phyloP scores from a whole-genome alignment of 371 early-diverging fungal genomes.

The Basidiobolus meristosporus region DNA sequence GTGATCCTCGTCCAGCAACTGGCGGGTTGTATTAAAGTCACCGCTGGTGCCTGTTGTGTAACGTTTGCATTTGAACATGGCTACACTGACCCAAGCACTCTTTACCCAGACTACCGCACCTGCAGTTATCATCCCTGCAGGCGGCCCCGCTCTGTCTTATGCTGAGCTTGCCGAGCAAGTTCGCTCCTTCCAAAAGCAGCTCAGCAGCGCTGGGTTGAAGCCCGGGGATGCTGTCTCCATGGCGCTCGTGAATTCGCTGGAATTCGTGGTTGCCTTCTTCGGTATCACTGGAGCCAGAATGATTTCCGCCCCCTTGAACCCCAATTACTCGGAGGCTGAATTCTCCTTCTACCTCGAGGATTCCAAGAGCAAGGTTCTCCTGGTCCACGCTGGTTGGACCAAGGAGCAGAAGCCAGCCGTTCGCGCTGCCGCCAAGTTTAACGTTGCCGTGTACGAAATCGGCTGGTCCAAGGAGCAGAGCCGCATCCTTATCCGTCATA shows the following conservation, averaged over 20 bases:
- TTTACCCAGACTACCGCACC: too few species aligned
- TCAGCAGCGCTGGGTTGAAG: not conserved
- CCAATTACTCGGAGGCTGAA: constrained; percentile 49
- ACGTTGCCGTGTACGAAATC: constrained; percentile 26
- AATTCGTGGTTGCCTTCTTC: constrained; percentile 47
- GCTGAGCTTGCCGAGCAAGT: too few species aligned
- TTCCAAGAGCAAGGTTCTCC: constrained; percentile 32
- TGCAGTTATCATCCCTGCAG: too few species aligned
- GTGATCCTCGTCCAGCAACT: too few species aligned
- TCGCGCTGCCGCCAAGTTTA: constrained; percentile 32
- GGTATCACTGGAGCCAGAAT: constrained; percentile 36
- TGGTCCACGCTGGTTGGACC: constrained; percentile 30
- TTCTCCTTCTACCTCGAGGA: constrained; percentile 65
- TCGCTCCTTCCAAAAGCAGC: too few species aligned
- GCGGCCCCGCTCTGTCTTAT: too few species aligned
- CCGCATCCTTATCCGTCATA: too few species aligned
- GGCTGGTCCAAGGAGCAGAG: constrained; percentile 6
- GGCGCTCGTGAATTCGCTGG: constrained; percentile 46
- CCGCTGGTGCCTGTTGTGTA: too few species aligned
- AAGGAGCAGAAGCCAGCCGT: constrained; percentile 29
- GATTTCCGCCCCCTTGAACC: constrained; percentile 60
- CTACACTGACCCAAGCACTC: too few species aligned
- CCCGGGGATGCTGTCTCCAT: constrained; percentile 12
- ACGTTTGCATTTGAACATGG: too few species aligned
- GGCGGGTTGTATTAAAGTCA: too few species aligned